Evolutionary conservation across 1,284 basidiomycete species (phyloP), one percentile per base, ranked within the genome.

Genomic region (Porogramme epimiltina): DNA sequence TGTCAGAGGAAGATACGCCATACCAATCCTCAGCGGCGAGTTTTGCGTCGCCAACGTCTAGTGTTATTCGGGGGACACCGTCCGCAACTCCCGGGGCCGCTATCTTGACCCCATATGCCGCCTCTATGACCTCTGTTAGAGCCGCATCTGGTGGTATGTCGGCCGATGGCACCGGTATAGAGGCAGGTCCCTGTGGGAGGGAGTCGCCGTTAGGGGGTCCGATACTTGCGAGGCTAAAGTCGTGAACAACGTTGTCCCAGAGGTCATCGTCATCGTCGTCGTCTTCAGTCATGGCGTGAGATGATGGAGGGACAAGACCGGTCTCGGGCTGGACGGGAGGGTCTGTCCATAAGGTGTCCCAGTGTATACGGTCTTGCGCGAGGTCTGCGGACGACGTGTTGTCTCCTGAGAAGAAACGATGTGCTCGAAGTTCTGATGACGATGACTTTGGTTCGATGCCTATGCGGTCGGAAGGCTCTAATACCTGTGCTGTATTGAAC

Each of bases 321-420:
- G 54, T 59, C 41, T 59, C 51, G 4, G 52, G 49, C 4, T 37
- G 38, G 1, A 50, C 34, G 6, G 54, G 49, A 4, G 58, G 45
- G 33, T 56, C 54, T n/a, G 46, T 59, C 58, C 58, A 59, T 18
- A 59, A 39, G 13, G 58, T 51, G 31, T 56, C 58, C 58, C 58
- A 59, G 2, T 19, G n/a, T 15, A 56, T 45, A 16, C 51, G 41
- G 5, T 37, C n/a, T 2, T 18, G 9, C 6, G 18, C 40, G 26
- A 46, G 3, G 2, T 39, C 13, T 10, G 23, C 6, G 19, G 23
- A 2, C 2, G 36, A 16, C 19, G 47, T 3, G 19, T n/a, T 34
- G 2, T 39, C 26, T 10, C 18, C 22, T 3, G 58, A 13, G 45
- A 59, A 59, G 31, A 59, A 52, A 2, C 52, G n/a, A 9, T 59